A percentile compares a stretch with the other conserved stretches of the same genome.
phyloP scores from a whole-genome alignment of 2,329 filamentous ascomycete genomes.

The Cladosporium sp. region DNA sequence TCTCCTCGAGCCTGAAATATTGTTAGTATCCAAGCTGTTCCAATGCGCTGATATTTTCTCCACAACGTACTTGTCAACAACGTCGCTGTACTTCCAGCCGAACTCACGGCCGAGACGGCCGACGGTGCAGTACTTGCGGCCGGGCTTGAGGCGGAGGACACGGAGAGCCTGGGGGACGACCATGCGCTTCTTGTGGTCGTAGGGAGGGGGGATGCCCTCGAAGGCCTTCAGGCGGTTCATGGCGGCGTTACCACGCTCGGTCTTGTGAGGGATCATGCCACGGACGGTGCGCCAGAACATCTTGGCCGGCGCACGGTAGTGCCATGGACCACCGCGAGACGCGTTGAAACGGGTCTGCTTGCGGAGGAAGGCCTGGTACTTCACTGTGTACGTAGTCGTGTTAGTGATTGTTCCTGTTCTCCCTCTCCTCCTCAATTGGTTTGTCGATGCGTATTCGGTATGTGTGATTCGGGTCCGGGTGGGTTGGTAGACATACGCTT shows the following conservation, averaged over 20 bases:
- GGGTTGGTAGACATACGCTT: conserved; percentile 79
- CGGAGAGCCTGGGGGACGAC: conserved; percentile 98
- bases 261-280: conserved; percentile 99
- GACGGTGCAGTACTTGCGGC: conserved; percentile 99
- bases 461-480: not conserved
- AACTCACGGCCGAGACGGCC: conserved; percentile 98
- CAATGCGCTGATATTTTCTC: not conserved
- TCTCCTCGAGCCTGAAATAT: conserved; percentile 83
- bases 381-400: conserved; percentile 68
- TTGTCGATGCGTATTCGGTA: conserved; percentile 4
- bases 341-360: conserved; percentile 99
- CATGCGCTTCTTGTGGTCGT: conserved; percentile 99
- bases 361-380: conserved; percentile 99
- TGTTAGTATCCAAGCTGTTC: conserved; percentile 4
- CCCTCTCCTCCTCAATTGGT: conserved; percentile 16
- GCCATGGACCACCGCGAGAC: conserved; percentile 98
- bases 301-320: conserved; percentile 98
- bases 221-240: conserved; percentile 99
- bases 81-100: conserved; percentile 99
- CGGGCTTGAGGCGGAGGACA: conserved; percentile 94
- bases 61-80: conserved; percentile 84
- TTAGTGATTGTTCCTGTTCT: conserved; percentile 20
- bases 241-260: conserved; percentile 91
- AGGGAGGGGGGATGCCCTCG: conserved; percentile 97
- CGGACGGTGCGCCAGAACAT: conserved; percentile 99